Base-by-base conservation (phyloP, 2,329 filamentous ascomycete species). In the Podosphaera fusca region DNA sequence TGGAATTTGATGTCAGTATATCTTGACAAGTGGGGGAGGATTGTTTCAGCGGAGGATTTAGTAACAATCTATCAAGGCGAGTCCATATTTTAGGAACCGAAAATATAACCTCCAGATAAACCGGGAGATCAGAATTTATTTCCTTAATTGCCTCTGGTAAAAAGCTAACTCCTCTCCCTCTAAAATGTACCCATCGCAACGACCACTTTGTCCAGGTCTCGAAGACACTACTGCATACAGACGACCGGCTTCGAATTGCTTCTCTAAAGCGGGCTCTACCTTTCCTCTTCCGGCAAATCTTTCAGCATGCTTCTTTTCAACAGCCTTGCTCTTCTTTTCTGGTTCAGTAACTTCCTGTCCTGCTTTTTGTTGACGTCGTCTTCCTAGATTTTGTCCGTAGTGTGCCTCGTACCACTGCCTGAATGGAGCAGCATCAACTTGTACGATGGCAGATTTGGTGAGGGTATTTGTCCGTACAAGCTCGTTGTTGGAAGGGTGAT, bases 401-500 rank as follows among this genome's bases (percentile, higher is more conserved):
- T 98, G 92, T 67, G 92, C 87, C 83, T 98, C 92, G 78, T 94
- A 98, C 92, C 92, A 98, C 79, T 96, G 90, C 74, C 92, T 82
- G 87, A 98, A 98, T 67, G 92, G 92, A 63, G 92, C 87, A 69
- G 94, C 92, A 75, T 98, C 92, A 76, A 98, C 79, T 81, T 98
- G 92, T 73, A 98, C 87, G 70, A 98, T 87, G 77, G 92, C 92
- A 71, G 87, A 87, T 79, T 89, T 94, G 81, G 92, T 98, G 73
- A 98, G 82, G 78, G 92, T 96, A 85, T 98, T 98, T 76, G 92
- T 98, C 72, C 92, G 92, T 80, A 98, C 89, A 68, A 98, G 82
- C 79, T 98, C 92, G 87, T 98, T 98, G 89, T 98, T 98, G 74
- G 90, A 95, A 63, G 92, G 94, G 78, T 98, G 94, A 86, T 88